Evolutionary conservation across 2,329 filamentous ascomycete species (phyloP).

Genomic region (Akanthomyces lecanii): DNA sequence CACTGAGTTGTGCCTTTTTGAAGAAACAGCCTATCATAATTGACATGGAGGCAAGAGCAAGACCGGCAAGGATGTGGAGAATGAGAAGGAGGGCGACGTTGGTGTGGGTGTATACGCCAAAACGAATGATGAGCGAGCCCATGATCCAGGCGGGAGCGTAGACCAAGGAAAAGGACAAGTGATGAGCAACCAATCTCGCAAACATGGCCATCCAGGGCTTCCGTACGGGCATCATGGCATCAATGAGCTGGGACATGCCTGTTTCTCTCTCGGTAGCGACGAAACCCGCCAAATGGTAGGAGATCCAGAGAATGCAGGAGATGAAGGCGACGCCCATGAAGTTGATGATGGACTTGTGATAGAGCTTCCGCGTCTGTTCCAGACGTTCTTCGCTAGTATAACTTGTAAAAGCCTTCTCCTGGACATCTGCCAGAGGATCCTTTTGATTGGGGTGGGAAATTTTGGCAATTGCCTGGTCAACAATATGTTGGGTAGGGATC

Average conservation of each 20-base stretch:
- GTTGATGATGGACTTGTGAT: slow-evolving; percentile 67
- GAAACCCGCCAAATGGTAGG: slow-evolving; percentile 82
- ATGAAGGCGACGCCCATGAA: slow-evolving; percentile 77
- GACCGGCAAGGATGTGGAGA: slow-evolving; percentile 71
- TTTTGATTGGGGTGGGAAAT: slow-evolving; percentile 41
- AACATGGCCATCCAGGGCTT: slow-evolving; percentile 72
- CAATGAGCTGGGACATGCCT: slow-evolving; percentile 83
- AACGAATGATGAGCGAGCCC: slow-evolving; percentile 60
- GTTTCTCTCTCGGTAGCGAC: slow-evolving; percentile 81
- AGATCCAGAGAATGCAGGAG: slow-evolving; percentile 72
- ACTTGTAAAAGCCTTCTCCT: slow-evolving; percentile 75
- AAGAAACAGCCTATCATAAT: slow-evolving; percentile 81
- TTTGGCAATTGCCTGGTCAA: slow-evolving; percentile 67
- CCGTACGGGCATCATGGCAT: slow-evolving; percentile 83
- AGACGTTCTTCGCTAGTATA: slow-evolving; percentile 63
- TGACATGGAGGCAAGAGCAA: slow-evolving; percentile 74
- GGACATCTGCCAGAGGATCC: slow-evolving; percentile 32
- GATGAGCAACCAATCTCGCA: slow-evolving; percentile 72
- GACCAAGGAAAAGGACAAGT: slow-evolving; percentile 73
- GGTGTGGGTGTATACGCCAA: slow-evolving; percentile 62
- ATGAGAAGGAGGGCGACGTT: slow-evolving; percentile 63
- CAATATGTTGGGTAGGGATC: slow-evolving; percentile 72
- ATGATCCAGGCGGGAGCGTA: slow-evolving; percentile 83
- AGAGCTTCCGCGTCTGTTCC: slow-evolving; percentile 61
- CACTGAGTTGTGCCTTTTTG: slow-evolving; percentile 80